A percentile compares a stretch with the other conserved stretches of the same genome.
phyloP scores from a whole-genome alignment of 75 land plant species.

The Sequoiadendron giganteum region DNA sequence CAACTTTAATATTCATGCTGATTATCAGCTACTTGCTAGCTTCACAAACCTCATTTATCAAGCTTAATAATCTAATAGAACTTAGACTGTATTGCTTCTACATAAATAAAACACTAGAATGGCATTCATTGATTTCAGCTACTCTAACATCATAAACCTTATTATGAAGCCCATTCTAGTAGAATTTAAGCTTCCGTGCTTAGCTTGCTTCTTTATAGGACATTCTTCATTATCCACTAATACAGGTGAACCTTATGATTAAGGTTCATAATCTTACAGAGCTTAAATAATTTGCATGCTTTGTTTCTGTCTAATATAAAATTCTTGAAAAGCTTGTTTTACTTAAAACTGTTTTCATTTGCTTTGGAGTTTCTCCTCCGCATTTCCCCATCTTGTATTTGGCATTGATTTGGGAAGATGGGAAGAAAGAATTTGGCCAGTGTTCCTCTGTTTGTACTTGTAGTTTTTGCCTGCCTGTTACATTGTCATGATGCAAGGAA shows the following conservation, averaged over 20 bases:
- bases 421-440: neutral
- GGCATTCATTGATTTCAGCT: too few relatives aligned
- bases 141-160: too few relatives aligned
- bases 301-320: neutral
- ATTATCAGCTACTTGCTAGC: too few relatives aligned
- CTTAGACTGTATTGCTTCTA: too few relatives aligned
- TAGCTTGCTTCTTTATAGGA: too few relatives aligned
- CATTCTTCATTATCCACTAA: neutral
- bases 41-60: neutral
- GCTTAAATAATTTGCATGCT: neutral
- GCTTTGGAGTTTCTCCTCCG: neutral
- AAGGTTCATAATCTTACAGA: neutral
- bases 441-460: neutral
- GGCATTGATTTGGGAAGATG: neutral
- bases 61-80: neutral
- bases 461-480: neutral
- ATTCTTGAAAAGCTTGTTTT: neutral
- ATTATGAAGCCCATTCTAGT: too few relatives aligned
- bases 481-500: conserved; percentile 1
- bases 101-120: neutral
- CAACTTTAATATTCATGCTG: neutral
- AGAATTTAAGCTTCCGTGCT: too few relatives aligned
- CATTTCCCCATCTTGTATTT: neutral
- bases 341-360: neutral
- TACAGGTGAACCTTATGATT: neutral